These are phyloP conservation scores for Chlorella sp. DNA, from an alignment of 139 green algal species.

Conservation along the genomic window DNA sequence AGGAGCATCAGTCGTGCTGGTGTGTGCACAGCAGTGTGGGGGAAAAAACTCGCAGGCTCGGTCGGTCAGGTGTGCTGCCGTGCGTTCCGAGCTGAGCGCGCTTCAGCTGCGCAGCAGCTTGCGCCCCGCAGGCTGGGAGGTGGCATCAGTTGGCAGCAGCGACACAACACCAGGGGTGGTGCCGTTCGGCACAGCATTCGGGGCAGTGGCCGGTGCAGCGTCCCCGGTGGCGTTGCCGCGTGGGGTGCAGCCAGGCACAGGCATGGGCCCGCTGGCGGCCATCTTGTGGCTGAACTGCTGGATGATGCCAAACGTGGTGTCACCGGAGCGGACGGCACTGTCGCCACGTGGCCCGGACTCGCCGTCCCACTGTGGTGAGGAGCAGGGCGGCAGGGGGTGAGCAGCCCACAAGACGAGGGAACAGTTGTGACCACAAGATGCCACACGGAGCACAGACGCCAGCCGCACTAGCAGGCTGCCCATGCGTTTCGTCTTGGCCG, in stretches of 20 bases:
- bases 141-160: neutral
- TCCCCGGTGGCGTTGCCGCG: neutral
- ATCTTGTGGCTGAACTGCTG: neutral
- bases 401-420: too few relatives aligned
- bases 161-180: neutral
- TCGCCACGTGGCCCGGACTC: neutral
- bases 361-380: conserved; percentile 20
- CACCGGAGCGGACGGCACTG: neutral
- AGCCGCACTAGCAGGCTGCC: too few relatives aligned
- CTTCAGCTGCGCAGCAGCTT: conserved; percentile 6
- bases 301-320: conserved; percentile 23
- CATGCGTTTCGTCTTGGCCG: too few relatives aligned
- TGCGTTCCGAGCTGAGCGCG: too few relatives aligned
- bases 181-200: neutral
- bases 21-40: too few relatives aligned
- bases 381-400: too few relatives aligned
- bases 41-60: too few relatives aligned
- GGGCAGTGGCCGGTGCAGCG: neutral
- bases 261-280: neutral
- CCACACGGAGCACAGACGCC: too few relatives aligned
- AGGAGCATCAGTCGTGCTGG: too few relatives aligned
- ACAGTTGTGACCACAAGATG: too few relatives aligned
- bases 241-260: conserved; percentile 18
- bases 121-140: neutral
- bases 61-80: too few relatives aligned